Evolutionary conservation across 2,329 filamentous ascomycete genomes (phyloP), one percentile per base, ranked within the genome.

Genomic region (Cercospora nicotianae): DNA sequence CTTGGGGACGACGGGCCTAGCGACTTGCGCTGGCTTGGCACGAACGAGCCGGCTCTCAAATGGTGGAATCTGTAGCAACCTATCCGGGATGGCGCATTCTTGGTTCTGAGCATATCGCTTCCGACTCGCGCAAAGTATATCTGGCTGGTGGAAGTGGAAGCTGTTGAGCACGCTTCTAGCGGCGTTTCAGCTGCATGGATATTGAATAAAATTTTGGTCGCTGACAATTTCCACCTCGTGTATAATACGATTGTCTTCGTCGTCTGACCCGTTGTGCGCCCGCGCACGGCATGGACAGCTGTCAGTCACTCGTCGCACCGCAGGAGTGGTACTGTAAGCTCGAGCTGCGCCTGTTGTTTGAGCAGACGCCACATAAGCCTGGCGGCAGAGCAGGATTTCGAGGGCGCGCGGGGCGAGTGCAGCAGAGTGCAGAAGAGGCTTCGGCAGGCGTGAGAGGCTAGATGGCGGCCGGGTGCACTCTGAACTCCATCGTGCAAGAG

Each of bases 91-190:
- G 45, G 45, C 45, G 53, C 53, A 20, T 58, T 33, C 31, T 58
- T 58, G 53, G 48, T n/a, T 26, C 16, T n/a, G 12, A 18, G 16
- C 12, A 31, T 57, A 28, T 63, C 39, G 26, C 45, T 60, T 26
- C 13, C 28, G 60, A 58, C n/a, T 67, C 61, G 65, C 65, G 65
- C 60, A 67, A 67, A 67, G 60, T 63, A 51, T 42, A 42, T 51
- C 23, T 53, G 9, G 28, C 13, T 31, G 31, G 23, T 33, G 42
- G 16, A 48, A 30, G 23, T 33, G 42, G 16, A 48, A 30, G 26
- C 8, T n/a, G 42, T 33, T 26, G 23, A 63, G 16, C 26, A 63
- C 28, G 16, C 31, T 64, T 64, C 51, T 64, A 42, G 62, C 62
- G 18, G 36, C 36, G 62, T 64, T 64, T 55, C 60, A 58, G 6